Evolutionary conservation across 345 rosid species (phyloP).

Genomic region (Populus pruinosa): DNA sequence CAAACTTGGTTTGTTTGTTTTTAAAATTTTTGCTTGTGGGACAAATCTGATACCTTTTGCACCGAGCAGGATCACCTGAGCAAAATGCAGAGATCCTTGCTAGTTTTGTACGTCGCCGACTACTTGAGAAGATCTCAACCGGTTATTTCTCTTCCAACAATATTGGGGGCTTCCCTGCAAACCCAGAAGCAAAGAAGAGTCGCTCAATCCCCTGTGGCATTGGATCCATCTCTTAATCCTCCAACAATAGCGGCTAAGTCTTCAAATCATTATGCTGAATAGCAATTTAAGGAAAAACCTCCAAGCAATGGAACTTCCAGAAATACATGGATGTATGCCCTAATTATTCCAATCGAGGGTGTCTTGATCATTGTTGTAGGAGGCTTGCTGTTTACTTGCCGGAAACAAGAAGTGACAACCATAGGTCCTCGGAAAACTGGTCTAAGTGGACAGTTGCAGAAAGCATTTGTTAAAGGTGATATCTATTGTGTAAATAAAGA

Average conservation of each 20-base stretch:
- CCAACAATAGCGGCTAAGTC: constrained; percentile 3
- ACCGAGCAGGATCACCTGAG: constrained; percentile 32
- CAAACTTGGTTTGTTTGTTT: neutral
- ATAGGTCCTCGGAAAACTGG: constrained; percentile 95
- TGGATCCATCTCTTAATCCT: constrained; percentile 12
- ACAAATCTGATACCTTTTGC: neutral
- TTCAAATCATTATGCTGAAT: constrained; percentile 6
- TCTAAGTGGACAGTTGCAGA: constrained; percentile 88
- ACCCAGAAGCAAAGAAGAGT: constrained; percentile 42
- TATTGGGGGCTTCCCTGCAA: constrained; percentile 81
- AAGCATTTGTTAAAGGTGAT: constrained; percentile 82
- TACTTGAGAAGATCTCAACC: constrained; percentile 47
- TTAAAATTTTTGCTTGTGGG: neutral
- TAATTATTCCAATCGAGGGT: constrained; percentile 34
- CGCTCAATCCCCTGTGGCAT: constrained; percentile 27
- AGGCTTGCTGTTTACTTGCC: constrained; percentile 35
- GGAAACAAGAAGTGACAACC: constrained; percentile 48
- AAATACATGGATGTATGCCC: constrained; percentile 49
- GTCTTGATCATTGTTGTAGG: constrained; percentile 30
- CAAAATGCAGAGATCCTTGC: constrained; percentile 30
- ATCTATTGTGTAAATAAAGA: neutral
- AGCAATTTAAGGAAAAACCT: constrained; percentile 13
- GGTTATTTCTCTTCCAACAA: constrained; percentile 51
- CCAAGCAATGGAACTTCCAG: constrained; percentile 14
- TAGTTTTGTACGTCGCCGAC: constrained; percentile 50